phyloP scores from a whole-genome alignment of 2,329 filamentous ascomycete species.

The Chlorencoelia australis region DNA sequence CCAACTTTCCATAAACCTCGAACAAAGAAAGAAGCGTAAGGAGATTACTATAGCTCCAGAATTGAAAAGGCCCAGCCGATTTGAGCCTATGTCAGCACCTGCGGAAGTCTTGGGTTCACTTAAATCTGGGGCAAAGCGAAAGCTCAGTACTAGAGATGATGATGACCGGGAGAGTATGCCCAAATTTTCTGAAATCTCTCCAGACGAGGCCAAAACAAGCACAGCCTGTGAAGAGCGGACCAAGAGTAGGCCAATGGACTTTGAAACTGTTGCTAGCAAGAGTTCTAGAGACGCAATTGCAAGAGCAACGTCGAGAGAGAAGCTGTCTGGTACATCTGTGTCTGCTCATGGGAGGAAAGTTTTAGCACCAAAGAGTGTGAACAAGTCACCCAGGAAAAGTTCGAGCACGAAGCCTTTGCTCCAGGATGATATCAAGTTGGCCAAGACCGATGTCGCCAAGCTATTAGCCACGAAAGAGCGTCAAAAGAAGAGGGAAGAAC shows the following conservation, averaged over 20 bases:
- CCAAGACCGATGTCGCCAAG: constrained; percentile 29
- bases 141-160: constrained; percentile 46
- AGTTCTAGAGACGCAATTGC: constrained; percentile 18
- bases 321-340: constrained; percentile 6
- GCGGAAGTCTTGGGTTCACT: constrained; percentile 20
- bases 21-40: constrained; percentile 27
- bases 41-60: constrained; percentile 19
- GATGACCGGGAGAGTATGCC: constrained; percentile 30
- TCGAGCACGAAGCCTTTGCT: constrained; percentile 26
- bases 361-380: constrained; percentile 42
- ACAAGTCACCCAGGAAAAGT: constrained; percentile 45
- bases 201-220: constrained; percentile 20
- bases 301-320: constrained; percentile 18
- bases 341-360: constrained; percentile 19
- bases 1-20: constrained; percentile 23
- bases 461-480: constrained; percentile 14
- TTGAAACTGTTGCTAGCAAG: constrained; percentile 13
- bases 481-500: neutral
- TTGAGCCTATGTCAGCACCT: constrained; percentile 5
- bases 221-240: constrained; percentile 24
- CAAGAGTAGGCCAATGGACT: constrained; percentile 6
- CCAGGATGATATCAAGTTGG: constrained; percentile 30
- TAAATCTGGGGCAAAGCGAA: constrained; percentile 48
- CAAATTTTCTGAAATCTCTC: constrained; percentile 25
- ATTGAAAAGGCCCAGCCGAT: constrained; percentile 8